Conservation (phyloP, 1,139 yeast genomes). For the Geotrichum siamense region DNA sequence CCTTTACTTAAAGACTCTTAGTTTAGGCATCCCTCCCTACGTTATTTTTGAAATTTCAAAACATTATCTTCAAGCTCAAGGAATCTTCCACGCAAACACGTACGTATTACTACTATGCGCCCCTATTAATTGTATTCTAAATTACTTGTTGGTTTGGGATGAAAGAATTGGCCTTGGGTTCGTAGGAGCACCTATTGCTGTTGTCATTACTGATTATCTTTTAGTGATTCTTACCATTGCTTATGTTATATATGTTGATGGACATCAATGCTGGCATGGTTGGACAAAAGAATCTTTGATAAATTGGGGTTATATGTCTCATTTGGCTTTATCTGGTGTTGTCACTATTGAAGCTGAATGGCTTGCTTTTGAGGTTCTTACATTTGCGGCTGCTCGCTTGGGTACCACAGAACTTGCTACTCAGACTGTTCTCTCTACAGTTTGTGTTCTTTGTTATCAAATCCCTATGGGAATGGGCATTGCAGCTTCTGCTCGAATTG, state of each 20-base stretch:
- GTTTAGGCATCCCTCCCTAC: constrained; percentile 78
- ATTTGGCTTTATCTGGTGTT: constrained; percentile 71
- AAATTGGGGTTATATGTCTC: constrained; percentile 59
- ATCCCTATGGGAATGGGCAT: constrained; percentile 83
- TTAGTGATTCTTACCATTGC: constrained; percentile 46
- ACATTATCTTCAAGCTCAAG: constrained; percentile 83
- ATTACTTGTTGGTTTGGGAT: constrained; percentile 78
- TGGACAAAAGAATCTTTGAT: constrained; percentile 39
- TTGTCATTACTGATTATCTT: constrained; percentile 56
- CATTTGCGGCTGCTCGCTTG: constrained; percentile 61
- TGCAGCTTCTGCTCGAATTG: constrained; percentile 79
- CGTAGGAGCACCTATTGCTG: constrained; percentile 63
- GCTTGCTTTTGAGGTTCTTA: constrained; percentile 73
- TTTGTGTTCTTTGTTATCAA: constrained; percentile 75
- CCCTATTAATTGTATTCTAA: constrained; percentile 64
- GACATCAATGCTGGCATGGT: constrained; percentile 70
- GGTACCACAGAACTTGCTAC: constrained; percentile 82
- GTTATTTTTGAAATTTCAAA: constrained; percentile 77
- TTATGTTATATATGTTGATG: constrained; percentile 52
- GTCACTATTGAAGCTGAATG: constrained; percentile 83
- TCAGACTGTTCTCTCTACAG: constrained; percentile 75
- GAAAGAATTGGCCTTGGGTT: constrained; percentile 52
- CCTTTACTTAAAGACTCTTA: constrained; percentile 54
- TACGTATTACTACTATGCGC: constrained; percentile 70
- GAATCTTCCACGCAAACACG: constrained; percentile 86